Evolutionary conservation across 2,329 filamentous ascomycete genomes (phyloP).

Genomic region (Eutypella sp.): DNA sequence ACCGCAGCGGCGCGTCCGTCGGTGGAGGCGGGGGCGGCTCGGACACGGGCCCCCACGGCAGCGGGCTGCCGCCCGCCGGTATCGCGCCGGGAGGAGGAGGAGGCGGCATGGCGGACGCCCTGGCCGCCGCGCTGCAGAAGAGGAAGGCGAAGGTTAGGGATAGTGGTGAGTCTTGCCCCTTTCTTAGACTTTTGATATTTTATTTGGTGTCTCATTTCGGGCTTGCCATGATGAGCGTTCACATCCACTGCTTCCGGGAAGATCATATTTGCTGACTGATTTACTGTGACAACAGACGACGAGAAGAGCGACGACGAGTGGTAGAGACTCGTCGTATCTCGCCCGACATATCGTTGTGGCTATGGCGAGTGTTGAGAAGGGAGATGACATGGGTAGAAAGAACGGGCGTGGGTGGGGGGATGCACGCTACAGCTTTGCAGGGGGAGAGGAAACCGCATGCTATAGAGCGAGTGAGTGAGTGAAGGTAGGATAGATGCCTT

Average conservation of each 20-base stretch:
- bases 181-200: background rate
- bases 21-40: constrained; percentile 40
- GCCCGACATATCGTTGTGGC: constrained; percentile 1
- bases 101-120: constrained; percentile 72
- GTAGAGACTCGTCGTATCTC: constrained; percentile 33
- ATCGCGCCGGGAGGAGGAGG: constrained; percentile 47
- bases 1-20: constrained; percentile 63
- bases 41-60: constrained; percentile 47
- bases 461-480: no score
- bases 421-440: background rate
- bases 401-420: background rate
- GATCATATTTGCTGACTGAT: constrained; percentile 15
- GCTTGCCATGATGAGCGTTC: background rate
- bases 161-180: constrained; percentile 67
- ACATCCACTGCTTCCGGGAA: constrained; percentile 1
- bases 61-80: constrained; percentile 47
- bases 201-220: background rate
- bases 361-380: background rate
- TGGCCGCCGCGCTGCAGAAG: constrained; percentile 72
- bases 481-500: no score
- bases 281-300: constrained; percentile 52
- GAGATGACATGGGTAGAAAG: background rate
- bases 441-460: background rate
- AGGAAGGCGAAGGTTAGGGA: constrained; percentile 91
- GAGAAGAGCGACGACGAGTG: constrained; percentile 74